Percentiles rank a stretch among this genome's conserved stretches.
Conservation (phyloP, 2,329 filamentous ascomycete species). For the Grosmannia clavigera region DNA sequence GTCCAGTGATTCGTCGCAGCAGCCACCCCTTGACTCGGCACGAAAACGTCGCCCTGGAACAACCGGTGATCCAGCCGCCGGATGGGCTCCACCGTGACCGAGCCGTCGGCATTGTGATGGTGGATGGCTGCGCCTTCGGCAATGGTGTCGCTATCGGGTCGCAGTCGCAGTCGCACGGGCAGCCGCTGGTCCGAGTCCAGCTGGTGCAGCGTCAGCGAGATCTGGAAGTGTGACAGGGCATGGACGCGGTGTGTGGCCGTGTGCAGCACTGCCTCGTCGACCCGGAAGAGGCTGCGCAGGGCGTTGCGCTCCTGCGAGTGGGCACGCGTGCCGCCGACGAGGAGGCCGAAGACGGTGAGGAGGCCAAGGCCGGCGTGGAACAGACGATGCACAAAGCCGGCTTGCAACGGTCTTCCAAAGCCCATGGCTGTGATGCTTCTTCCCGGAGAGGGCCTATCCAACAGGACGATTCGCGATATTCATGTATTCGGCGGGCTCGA, state of each 20-base stretch:
- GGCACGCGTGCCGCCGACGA: conserved; percentile 28
- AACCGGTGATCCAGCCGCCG: conserved; percentile 65
- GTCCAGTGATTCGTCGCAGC: conserved; percentile 50
- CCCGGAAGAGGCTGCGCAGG: conserved; percentile 56
- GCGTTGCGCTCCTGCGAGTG: conserved; percentile 67
- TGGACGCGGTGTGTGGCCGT: conserved; percentile 69
- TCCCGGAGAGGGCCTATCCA: neutral
- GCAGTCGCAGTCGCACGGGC: conserved; percentile 64
- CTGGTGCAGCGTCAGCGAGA: conserved; percentile 67
- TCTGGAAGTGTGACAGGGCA: conserved; percentile 70
- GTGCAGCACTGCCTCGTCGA: conserved; percentile 66
- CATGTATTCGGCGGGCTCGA: neutral
- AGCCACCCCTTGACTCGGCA: conserved; percentile 36
- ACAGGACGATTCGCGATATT: neutral
- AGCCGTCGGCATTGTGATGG: conserved; percentile 61
- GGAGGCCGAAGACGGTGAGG: neutral
- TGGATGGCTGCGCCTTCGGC: conserved; percentile 62
- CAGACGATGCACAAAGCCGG: neutral
- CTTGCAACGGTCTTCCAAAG: neutral
- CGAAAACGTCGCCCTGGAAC: conserved; percentile 68
- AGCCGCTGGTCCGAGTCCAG: conserved; percentile 31
- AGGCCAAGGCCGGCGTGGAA: neutral
- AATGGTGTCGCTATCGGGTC: conserved; percentile 86
- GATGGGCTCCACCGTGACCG: conserved; percentile 56
- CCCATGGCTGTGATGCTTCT: neutral